These are phyloP conservation scores for Linum usitatissimum DNA, from an alignment of 345 rosid genomes.

Conservation along the genomic window DNA sequence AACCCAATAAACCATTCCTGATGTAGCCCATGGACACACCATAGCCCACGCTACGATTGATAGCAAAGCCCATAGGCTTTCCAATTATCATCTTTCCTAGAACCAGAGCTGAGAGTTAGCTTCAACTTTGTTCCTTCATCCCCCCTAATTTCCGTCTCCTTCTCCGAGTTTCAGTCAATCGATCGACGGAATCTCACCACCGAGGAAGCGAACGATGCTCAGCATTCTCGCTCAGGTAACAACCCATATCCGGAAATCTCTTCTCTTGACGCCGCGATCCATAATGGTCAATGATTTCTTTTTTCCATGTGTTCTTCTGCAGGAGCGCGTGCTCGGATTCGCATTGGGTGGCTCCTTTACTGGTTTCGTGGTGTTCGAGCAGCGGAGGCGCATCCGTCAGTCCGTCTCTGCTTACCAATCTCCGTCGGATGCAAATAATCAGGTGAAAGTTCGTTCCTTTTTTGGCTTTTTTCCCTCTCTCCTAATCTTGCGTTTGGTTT, in stretches of 20 bases:
- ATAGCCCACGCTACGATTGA: no score
- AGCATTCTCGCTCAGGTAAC: constrained; percentile 56
- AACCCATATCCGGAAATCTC: background rate
- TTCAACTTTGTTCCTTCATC: background rate
- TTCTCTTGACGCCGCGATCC: background rate
- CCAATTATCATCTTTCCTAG: no score
- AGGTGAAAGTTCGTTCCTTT: constrained; percentile 26
- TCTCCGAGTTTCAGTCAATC: background rate
- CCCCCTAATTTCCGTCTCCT: background rate
- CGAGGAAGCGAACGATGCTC: constrained; percentile 29
- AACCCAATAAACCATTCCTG: no score
- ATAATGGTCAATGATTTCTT: background rate
- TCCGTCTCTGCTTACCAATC: constrained; percentile 36
- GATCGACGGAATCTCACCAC: background rate
- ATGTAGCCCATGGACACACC: no score
- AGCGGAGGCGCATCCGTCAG: constrained; percentile 51
- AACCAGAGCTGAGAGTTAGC: background rate
- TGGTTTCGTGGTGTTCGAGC: constrained; percentile 51
- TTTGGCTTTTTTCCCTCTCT: background rate
- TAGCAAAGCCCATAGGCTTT: no score
- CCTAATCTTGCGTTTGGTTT: background rate
- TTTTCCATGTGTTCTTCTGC: constrained; percentile 4
- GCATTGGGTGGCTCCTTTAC: constrained; percentile 51
- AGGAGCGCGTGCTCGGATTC: constrained; percentile 82
- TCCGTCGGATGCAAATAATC: constrained; percentile 27